phyloP scores from a whole-genome alignment of 202 grass and related monocot genomes.

The Setaria viridis region DNA sequence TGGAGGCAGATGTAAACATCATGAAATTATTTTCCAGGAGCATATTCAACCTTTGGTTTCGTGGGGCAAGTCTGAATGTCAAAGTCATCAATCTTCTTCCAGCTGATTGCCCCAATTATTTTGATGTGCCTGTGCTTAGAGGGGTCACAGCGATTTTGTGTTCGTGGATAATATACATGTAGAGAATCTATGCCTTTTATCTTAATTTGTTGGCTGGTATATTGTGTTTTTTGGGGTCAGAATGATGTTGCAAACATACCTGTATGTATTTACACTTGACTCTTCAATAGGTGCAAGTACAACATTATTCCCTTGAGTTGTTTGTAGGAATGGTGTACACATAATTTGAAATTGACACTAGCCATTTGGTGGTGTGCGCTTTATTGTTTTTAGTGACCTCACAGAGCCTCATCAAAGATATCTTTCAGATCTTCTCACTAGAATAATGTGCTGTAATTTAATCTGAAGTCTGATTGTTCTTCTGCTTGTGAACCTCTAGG shows the following conservation, averaged over 20 bases:
- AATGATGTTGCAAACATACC: not conserved
- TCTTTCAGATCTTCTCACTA: constrained; percentile 2
- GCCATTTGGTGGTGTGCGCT: not conserved
- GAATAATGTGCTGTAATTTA: not conserved
- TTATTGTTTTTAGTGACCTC: not conserved
- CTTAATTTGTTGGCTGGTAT: not conserved
- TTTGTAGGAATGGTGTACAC: not conserved
- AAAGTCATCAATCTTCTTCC: constrained; percentile 32
- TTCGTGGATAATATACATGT: not conserved
- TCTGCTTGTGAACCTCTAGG: constrained; percentile 59
- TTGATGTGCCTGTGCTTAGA: not conserved
- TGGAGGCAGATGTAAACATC: constrained; percentile 35
- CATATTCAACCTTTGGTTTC: constrained; percentile 28
- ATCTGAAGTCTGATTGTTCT: constrained; percentile 20
- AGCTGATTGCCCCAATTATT: constrained; percentile 1
- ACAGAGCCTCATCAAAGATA: not conserved
- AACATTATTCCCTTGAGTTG: not conserved
- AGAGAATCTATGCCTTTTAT: not conserved
- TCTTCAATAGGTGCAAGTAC: not conserved
- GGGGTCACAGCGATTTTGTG: constrained; percentile 2
- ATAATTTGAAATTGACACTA: not conserved
- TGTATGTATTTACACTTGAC: constrained; percentile 1
- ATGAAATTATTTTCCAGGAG: constrained; percentile 37
- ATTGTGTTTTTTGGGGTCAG: not conserved
- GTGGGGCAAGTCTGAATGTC: constrained; percentile 7